Evolutionary conservation across 1,284 basidiomycete genomes (phyloP), one percentile per base, ranked within the genome.

Genomic region (Malassezia japonica): DNA sequence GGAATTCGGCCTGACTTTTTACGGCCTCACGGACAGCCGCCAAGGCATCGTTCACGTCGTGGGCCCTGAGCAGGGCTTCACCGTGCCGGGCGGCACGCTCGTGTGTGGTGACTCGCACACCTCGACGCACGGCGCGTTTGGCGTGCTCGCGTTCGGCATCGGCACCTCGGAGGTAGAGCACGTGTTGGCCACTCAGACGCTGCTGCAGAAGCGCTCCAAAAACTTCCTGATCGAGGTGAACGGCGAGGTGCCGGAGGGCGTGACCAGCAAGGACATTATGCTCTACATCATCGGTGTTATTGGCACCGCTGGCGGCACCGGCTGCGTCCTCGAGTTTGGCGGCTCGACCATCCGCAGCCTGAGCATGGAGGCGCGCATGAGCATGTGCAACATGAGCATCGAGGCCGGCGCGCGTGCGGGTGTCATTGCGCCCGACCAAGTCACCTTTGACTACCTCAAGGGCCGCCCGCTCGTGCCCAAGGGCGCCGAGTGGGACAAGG

Each of bases 301-400:
- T 53, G 69, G 69, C 46, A 72, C 69, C 20, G 69, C 65, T n/a
- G 67, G 67, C 41, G 69, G 67, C 46, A 72, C 67, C 1, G 69
- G 69, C 31, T 53, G 56, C 37, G 69, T 72, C 29, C 66, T 72
- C 49, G 69, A 72, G 50, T 72, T 57, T 52, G 62, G 60, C 41
- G 69, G 69, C 12, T 62, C 65, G 20, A 55, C 69, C 36, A 72
- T 72, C 49, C 59, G 61, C 21, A 31, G 46, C 20, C 62, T 72
- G 33, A 61, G 58, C 32, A 72, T 72, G 67, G 69, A 68, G 55
- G 69, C 62, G 9, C 59, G 69, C 24, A 72, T 72, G 69, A 62
- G 60, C 28, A 70, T 72, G 58, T 72, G 69, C 63, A 72, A 72
- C 61, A 72, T 72, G 69, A 67, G 64, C 33, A 72, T 72, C 53